Base-by-base conservation (phyloP, 306 rosid genomes). In the Fragaria vesca region DNA sequence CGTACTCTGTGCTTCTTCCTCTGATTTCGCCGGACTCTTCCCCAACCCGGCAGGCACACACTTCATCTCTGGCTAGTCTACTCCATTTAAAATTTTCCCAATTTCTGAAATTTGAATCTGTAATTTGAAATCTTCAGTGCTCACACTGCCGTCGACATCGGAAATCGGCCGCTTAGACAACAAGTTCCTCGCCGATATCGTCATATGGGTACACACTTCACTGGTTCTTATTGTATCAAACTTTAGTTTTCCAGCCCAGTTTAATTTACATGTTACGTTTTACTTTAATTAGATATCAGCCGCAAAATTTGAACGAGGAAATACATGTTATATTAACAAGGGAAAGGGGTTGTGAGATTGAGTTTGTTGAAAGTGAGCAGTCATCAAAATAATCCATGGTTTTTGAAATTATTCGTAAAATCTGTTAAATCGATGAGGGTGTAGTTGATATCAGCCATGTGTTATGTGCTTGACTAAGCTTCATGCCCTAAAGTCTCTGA, bases 151-250 rank as follows among this genome's bases (percentile, higher is more conserved):
- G 98, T 94, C 55, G 87, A 76, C 26, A 77, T 94, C 47, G 98
- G 95, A 1, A 89, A 89, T 85, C 90, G 98, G 98, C 71, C 94
- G 92, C 10, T 83, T 92, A 42, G 98, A 94, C 52, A 94, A 90
- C 87, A 90, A 82, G 81, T 94, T 94, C 75, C 93, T 94, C 45
- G 78, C 83, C 46, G 93, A 94, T 40, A 87, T 90, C 17, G 79
- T 82, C 72, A 94, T 77, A 80, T 85, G 66, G 97, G 97, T 92
- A 70, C 68, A 28, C 1, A 18, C 18, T 30, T 30, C 6, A 0
- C 13, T 17, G 4, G 18, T 52, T 42, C 6, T 38, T 38, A 3
- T 2, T 26, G 28, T 26, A 26, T 26, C 28, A 26, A 26, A 26
- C 28, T 26, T 26, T 26, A 26, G 28, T 26, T 26, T 26, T 26